Evolutionary conservation across 2,329 filamentous ascomycete genomes (phyloP).

Genomic region (Neonectria neomacrospora): DNA sequence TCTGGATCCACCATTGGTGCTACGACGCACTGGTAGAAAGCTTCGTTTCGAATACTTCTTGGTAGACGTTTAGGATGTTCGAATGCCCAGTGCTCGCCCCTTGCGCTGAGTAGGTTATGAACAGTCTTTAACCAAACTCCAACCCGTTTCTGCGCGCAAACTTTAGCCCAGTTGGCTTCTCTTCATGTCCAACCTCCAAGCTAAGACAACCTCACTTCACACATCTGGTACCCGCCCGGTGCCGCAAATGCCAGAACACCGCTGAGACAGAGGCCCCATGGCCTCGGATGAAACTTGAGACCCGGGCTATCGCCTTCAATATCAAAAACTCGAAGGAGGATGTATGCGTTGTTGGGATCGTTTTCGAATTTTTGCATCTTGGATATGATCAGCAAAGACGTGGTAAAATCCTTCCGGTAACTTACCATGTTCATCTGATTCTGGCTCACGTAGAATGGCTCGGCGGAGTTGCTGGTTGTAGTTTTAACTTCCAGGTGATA

Average conservation of each 20-base stretch:
- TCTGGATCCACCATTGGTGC: conserved; percentile 36
- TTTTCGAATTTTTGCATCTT: conserved; percentile 19
- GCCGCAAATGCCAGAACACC: conserved; percentile 13
- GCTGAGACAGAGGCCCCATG: conserved; percentile 15
- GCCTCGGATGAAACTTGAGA: conserved; percentile 17
- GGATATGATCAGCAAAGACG: neutral
- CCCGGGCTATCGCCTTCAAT: conserved; percentile 16
- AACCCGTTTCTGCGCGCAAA: neutral
- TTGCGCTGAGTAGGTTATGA: no score
- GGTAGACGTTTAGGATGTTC: neutral
- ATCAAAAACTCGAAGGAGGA: conserved; percentile 21
- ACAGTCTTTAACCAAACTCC: no score
- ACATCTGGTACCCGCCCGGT: conserved; percentile 8
- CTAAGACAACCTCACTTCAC: neutral
- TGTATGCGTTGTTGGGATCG: conserved; percentile 18
- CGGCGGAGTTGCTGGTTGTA: neutral
- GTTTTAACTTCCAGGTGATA: conserved; percentile 26
- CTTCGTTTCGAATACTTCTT: neutral
- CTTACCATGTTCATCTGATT: conserved; percentile 23
- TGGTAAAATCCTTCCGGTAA: neutral
- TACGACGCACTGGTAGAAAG: conserved; percentile 25
- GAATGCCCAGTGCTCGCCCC: neutral
- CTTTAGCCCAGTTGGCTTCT: no score
- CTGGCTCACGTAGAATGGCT: conserved; percentile 20
- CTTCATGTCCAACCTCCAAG: no score